Evolutionary conservation across 306 rosid genomes (phyloP), one percentile per base, ranked within the genome.

Genomic region (Astragalus membranaceus): DNA sequence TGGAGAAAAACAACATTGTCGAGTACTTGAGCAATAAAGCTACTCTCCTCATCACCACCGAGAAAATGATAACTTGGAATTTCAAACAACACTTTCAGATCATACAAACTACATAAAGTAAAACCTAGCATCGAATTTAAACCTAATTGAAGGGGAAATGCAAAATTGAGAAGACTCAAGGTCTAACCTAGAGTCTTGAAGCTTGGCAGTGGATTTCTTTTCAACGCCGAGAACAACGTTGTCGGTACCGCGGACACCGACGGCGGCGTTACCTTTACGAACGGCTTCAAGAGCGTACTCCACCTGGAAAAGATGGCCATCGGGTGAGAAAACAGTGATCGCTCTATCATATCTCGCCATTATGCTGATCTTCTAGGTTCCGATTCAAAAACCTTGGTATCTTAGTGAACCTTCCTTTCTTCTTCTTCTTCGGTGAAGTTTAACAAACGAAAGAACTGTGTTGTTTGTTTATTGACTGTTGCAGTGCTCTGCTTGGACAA

Each of bases 311-410:
- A 95, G 87, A 82, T 95, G 99, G 2, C 99, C 99, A 23, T 95
- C 99, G 4, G 99, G 99, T 0, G 97, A 95, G 78, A 95, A 95
- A 1, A 95, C 99, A 0, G 99, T 95, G 63, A 95, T 95, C 26
- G 99, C 99, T 72, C 99, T 84, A 44, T 95, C 99, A 86, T 95
- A 95, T 74, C 99, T 83, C 2, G 99, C 99, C 99, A 95, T 95
- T 23, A 16, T 44, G 16, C n/a, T 63, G 14, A 10, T 11, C 10
- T 26, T 23, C 26, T 50, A 26, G 15, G 17, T 70, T 26, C n/a
- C 10, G 53, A 44, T 67, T 72, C 63, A 20, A 70, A 67, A 42
- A 62, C 29, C 32, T 17, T n/a, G 15, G 4, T 0, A 39, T 53
- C 53, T 55, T 26, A 47, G 42, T 1, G 26, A 33, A 61, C 37